Base-by-base conservation (phyloP, 148 eudicot species). In the Amaranthus hypochondriacus region DNA sequence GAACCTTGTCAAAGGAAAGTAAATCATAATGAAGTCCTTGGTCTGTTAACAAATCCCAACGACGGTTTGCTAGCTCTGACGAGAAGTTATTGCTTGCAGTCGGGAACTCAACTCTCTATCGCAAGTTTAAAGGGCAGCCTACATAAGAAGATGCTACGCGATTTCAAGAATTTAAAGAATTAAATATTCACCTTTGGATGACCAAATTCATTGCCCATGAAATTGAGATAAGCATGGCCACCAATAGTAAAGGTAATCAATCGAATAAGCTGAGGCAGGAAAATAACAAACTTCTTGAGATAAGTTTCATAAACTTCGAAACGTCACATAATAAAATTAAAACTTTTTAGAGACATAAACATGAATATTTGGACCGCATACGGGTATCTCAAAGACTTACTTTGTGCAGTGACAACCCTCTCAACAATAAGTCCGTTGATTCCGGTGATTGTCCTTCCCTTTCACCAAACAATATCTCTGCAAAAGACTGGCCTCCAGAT, bases 171-270 rank as follows among this genome's bases (percentile, higher is more conserved):
- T 48, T 52, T 18, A 39, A 72, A 60, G 13, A 72, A 64, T 69
- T 28, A n/a, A 62, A 55, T 14, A 43, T 9, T 83, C 74, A 92
- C 99, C 93, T 92, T 87, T 73, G 97, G 96, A 79, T 95, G 99
- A 71, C 96, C 99, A 77, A 92, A 95, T 81, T 92, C 99, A 77
- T 92, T 95, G 73, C 99, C 99, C 97, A 95, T 95, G 84, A 95
- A 92, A 79, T 87, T 95, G 75, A 95, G 92, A 83, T 95, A 95
- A 73, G 99, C 94, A 75, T 72, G 80, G 69, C 96, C 90, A 69
- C 96, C 88, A 64, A 88, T 88, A 46, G 97, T 86, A 77, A 86
- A 92, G 51, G 96, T 90, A 73, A 95, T 92, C 74, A 95, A 81
- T 81, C 97, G 86, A 87, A 92, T 86, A 85, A 95, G 83, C 99